phyloP scores from a whole-genome alignment of 371 early-diverging fungal genomes.

The Mucor piriformis region DNA sequence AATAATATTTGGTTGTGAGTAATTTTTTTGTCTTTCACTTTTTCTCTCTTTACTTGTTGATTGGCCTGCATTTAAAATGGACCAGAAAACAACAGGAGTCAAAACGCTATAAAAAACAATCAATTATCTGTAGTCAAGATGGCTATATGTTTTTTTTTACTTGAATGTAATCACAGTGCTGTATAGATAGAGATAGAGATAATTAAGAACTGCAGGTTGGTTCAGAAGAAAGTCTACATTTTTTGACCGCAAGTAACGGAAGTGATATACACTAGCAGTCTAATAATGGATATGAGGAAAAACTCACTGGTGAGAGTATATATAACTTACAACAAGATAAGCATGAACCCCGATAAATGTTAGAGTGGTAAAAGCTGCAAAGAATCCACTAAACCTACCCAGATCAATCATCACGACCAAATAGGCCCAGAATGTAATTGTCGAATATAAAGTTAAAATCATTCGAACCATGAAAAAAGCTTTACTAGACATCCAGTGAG shows the following conservation, averaged over 20 bases:
- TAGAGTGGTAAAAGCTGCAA: slow-evolving; percentile 54
- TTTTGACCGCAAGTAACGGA: slow-evolving; percentile 33
- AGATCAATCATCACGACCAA: slow-evolving; percentile 25
- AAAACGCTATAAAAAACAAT: slow-evolving; percentile 34
- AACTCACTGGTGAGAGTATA: not conserved
- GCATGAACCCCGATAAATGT: slow-evolving; percentile 57
- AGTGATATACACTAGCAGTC: slow-evolving; percentile 33
- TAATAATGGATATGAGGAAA: not conserved
- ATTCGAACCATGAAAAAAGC: slow-evolving; percentile 50
- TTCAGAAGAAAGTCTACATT: slow-evolving; percentile 31
- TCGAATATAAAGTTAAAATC: slow-evolving; percentile 35
- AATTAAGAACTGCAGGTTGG: slow-evolving; percentile 44
- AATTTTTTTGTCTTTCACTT: not conserved
- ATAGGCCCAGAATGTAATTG: slow-evolving; percentile 45
- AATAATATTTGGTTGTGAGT: not conserved
- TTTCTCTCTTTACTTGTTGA: not conserved
- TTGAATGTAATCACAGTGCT: slow-evolving; percentile 46
- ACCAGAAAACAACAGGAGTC: slow-evolving; percentile 64
- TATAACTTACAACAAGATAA: slow-evolving; percentile 50
- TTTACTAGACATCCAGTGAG: slow-evolving; percentile 51
- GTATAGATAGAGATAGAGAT: slow-evolving; percentile 46
- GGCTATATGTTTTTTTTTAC: slow-evolving; percentile 27
- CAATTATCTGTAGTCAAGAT: too few species aligned
- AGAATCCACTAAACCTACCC: slow-evolving; percentile 20
- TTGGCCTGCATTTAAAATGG: slow-evolving; percentile 16